Base-by-base conservation (phyloP, 2,329 filamentous ascomycete genomes). In the Colletotrichum coccodes region DNA sequence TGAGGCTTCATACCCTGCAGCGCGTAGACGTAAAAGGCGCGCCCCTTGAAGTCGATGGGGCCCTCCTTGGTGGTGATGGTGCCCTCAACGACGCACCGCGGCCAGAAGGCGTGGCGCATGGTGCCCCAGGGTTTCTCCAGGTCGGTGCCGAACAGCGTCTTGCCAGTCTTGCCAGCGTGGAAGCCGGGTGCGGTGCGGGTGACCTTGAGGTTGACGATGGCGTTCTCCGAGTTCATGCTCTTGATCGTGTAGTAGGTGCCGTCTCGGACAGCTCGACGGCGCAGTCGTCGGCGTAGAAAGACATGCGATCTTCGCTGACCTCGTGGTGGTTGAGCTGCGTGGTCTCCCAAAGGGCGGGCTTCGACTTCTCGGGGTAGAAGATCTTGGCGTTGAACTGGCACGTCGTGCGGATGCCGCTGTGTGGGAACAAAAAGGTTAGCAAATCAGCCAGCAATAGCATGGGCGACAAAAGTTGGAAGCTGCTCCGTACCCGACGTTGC, bases 1-100 rank as follows among this genome's bases (percentile, higher is more conserved):
- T 99, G 96, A 46, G 96, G 96, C 87, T 99, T 99, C 95, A 98
- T 98, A 79, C 95, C 96, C 83, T 98, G 96, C 58, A 98, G 84
- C 46, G 94, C 95, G 79, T 96, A 92, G 73, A 92, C 86, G 82
- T 94, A 95, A 75, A 97, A 84, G 36, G 91, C 94, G 71, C 86
- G 89, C 65, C 95, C 95, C 76, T 89, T 91, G 79, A 97, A 90
- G 79, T 97, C 91, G 71, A 97, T 86, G 42, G 92, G 89, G 54
- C 94, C 94, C 38, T 94, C 90, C 75, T 92, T 88, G 69, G 94
- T 97, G 71, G 93, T 90, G 79, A 98, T 94, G 73, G 88, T 93
- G 59, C 96, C 96, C 80, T 95, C 92, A 14, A 92, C 89, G 53
- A 85, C 86, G 81, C 93, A 96, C 73, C 95, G 89, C 36, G 96